Evolutionary conservation across 805 yeast genomes (phyloP), one percentile per base, ranked within the genome.

Genomic region (Tetrapisispora iriomotensis): DNA sequence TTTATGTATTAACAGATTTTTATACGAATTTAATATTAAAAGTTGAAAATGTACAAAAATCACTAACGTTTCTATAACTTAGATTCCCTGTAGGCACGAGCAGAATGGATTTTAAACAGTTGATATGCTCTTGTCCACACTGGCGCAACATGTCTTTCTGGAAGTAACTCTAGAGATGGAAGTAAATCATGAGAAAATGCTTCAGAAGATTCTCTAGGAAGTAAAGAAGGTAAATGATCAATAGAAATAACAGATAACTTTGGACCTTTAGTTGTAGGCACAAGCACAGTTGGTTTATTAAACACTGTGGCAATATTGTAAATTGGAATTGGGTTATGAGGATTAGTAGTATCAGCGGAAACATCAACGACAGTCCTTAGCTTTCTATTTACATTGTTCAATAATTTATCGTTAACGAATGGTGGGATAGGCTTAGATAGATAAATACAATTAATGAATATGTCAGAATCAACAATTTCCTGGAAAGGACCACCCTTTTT

Each of bases 121-220:
- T 72, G 69, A 70, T 81, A 82, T 45, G 97, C 97, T 61, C 79
- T 82, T 26, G 70, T 72, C 99, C 99, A 92, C 19, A 87, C 96
- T 13, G 87, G 86, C 21, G 95, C 82, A 33, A 78, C 68, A 39
- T 77, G 68, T 66, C 96, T 81, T 47, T 85, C 65, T 53, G 94
- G 88, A 54, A 92, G 72, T 60, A 83, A 79, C 63, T 84, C 73
- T 60, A 92, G 71, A 14, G 94, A 82, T 30, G 99, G 98, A 56
- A 92, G 65, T 60, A 92, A 71, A 64, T 92, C 97, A 45, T 66
- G 73, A 32, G 94, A 75, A 66, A 86, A 92, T 46, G 79, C 78
- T 68, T 92, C 98, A 7, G 96, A 86, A 19, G 97, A 82, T 66
- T 92, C 99, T 67, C 98, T 83, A 56, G 99, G 99, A 48, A 92